Conservation (phyloP, 2,329 filamentous ascomycete genomes). For the Proliferodiscus dingleyae region DNA sequence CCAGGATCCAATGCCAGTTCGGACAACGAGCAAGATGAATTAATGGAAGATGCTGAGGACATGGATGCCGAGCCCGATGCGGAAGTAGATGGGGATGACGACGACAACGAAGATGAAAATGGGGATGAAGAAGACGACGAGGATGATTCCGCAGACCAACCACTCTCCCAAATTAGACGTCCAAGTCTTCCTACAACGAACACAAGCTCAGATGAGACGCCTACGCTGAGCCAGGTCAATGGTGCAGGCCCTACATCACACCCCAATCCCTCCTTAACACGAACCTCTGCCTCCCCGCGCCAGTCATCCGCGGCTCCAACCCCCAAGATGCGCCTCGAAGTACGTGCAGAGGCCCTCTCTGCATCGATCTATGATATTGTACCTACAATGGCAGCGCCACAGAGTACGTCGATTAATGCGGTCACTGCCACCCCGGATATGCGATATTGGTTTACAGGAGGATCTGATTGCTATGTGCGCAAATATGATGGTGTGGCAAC, state of each 20-base stretch:
- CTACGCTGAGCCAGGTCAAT: slow-evolving; percentile 23
- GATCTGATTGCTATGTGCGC: slow-evolving; percentile 89
- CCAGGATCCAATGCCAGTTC: slow-evolving; percentile 40
- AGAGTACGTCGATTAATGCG: slow-evolving; percentile 92
- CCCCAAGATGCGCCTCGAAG: slow-evolving; percentile 49
- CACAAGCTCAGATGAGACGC: slow-evolving; percentile 25
- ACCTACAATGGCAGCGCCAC: slow-evolving; percentile 92
- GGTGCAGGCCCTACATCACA: slow-evolving; percentile 28
- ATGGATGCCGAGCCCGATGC: slow-evolving; percentile 31
- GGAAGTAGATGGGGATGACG: slow-evolving; percentile 32
- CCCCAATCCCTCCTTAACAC: slow-evolving; percentile 23
- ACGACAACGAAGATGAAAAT: slow-evolving; percentile 30
- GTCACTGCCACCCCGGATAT: slow-evolving; percentile 89
- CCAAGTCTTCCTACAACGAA: slow-evolving; percentile 26
- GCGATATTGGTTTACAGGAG: slow-evolving; percentile 91
- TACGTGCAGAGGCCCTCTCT: slow-evolving; percentile 73
- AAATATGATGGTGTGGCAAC: slow-evolving; percentile 96
- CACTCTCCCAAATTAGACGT: slow-evolving; percentile 22
- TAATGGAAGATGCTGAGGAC: slow-evolving; percentile 46
- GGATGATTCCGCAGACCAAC: slow-evolving; percentile 44
- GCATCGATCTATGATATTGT: slow-evolving; percentile 89
- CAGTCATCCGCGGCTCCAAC: slow-evolving; percentile 36
- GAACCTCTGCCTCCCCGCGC: slow-evolving; percentile 29
- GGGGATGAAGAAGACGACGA: slow-evolving; percentile 44
- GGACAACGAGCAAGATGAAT: slow-evolving; percentile 51